Base-by-base conservation (phyloP, 2,329 filamentous ascomycete genomes). In the Alternaria atra region DNA sequence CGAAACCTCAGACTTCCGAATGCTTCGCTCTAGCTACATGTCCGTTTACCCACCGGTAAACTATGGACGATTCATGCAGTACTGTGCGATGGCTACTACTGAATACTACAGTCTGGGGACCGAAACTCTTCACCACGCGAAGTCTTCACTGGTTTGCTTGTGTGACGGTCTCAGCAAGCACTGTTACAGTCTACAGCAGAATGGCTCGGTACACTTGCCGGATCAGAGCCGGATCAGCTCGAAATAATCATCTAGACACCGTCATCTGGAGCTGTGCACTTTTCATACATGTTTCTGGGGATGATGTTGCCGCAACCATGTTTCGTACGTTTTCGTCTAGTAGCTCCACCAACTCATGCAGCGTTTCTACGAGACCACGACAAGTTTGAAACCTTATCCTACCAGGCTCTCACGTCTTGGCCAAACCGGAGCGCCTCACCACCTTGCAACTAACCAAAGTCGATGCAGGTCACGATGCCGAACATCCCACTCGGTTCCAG, bases 351-450 rank as follows among this genome's bases (percentile, higher is more conserved):
- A 42, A 42, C 63, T 53, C 55, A 63, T 52, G 47, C 37, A 56
- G 17, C 42, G 52, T 65, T 67, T 51, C 60, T 55, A 44, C 60
- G 63, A 67, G 64, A 62, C 64, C 63, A 40, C 47, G 20, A 51
- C 20, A 25, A 27, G 51, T 43, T 50, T 63, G 68, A 67, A 67
- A 68, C 70, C 60, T 62, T 29, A 60, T 48, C 39, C 37, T 53
- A 53, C 65, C 52, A 57, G 58, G 42, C 53, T 67, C 58, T 58
- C 64, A 69, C 61, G 42, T 65, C 74, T 77, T 77, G 74, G 74
- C 74, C 70, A 73, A 73, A 73, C 69, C 17, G 47, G 48, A 59
- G 39, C 58, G 59, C 56, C 61, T 68, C 66, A 66, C 62, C 46
- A 69, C 50, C 52, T 34, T 68, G 66, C 68, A 57, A 61, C 47